phyloP scores from a whole-genome alignment of 2,329 filamentous ascomycete species.

The Apiospora phragmitis region DNA sequence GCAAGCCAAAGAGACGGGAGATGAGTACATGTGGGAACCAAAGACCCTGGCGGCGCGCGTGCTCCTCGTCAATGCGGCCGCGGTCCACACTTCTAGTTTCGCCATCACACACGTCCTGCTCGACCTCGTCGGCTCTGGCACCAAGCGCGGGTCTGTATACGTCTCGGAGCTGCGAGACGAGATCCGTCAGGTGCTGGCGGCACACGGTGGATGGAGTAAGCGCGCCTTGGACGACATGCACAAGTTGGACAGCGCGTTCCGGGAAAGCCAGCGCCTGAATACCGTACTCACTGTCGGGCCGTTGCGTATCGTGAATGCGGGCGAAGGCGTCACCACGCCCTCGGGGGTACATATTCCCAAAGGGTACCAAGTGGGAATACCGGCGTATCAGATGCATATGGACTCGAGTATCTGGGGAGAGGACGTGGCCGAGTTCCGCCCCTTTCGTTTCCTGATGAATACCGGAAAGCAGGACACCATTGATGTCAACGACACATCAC shows the following conservation, averaged over 20 bases:
- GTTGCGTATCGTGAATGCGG: slow-evolving; percentile 24
- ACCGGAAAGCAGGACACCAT: not conserved
- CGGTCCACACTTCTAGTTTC: slow-evolving; percentile 40
- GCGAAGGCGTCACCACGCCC: slow-evolving; percentile 32
- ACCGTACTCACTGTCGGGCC: slow-evolving; percentile 31
- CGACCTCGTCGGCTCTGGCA: slow-evolving; percentile 40
- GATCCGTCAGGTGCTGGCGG: slow-evolving; percentile 33
- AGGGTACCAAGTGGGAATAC: slow-evolving; percentile 30
- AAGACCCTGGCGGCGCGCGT: slow-evolving; percentile 29
- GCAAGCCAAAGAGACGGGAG: slow-evolving; percentile 19
- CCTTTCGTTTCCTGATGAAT: slow-evolving; percentile 25
- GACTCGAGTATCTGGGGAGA: slow-evolving; percentile 46
- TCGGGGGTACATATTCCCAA: slow-evolving; percentile 35
- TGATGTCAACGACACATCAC: not conserved
- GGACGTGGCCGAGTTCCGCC: slow-evolving; percentile 37
- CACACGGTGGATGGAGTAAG: slow-evolving; percentile 34
- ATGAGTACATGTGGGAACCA: slow-evolving; percentile 19
- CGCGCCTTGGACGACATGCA: slow-evolving; percentile 34
- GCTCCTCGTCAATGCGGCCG: slow-evolving; percentile 37
- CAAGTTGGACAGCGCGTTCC: slow-evolving; percentile 42
- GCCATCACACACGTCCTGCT: slow-evolving; percentile 34
- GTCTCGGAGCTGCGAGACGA: slow-evolving; percentile 47
- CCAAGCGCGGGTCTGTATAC: slow-evolving; percentile 29
- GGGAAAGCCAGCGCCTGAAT: slow-evolving; percentile 39
- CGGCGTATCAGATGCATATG: slow-evolving; percentile 30